These are phyloP conservation scores for Suillus tomentosus DNA, from an alignment of 768 basidiomycete species.

Conservation along the genomic window DNA sequence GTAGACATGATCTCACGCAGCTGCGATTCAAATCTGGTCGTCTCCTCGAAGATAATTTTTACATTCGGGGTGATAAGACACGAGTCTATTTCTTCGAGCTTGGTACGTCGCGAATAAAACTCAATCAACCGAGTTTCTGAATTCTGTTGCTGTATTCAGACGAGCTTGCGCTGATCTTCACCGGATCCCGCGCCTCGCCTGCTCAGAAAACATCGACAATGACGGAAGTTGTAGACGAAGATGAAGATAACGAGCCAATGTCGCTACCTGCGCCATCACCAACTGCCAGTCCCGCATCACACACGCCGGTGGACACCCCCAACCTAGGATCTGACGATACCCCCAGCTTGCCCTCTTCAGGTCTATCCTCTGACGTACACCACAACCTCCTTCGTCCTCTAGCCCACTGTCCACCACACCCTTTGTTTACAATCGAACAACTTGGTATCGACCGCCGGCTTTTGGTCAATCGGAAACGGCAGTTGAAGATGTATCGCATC, in stretches of 20 bases:
- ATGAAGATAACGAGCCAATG: conserved; percentile 19
- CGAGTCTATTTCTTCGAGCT: conserved; percentile 96
- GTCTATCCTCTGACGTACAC: conserved; percentile 33
- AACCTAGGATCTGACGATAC: not conserved
- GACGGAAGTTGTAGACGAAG: conserved; percentile 39
- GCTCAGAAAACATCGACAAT: conserved; percentile 32
- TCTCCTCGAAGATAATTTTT: conserved; percentile 91
- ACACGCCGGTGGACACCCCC: conserved; percentile 16
- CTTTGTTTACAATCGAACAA: conserved; percentile 78
- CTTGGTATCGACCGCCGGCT: conserved; percentile 89
- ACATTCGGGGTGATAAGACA: conserved; percentile 95
- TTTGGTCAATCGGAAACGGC: conserved; percentile 90
- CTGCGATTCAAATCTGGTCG: conserved; percentile 88
- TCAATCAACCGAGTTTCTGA: not conserved
- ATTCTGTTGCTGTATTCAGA: conserved; percentile 44
- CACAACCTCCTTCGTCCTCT: conserved; percentile 34
- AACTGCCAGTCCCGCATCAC: conserved; percentile 9
- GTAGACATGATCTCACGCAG: conserved; percentile 92
- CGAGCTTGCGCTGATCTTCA: conserved; percentile 79
- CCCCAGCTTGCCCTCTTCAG: conserved; percentile 4
- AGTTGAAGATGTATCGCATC: conserved; percentile 96
- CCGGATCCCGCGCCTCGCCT: conserved; percentile 52
- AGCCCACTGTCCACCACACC: conserved; percentile 41
- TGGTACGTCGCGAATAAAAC: conserved; percentile 44
- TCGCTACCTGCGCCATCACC: not conserved